Conservation (phyloP, 805 yeast species). For the Kluyveromyces aestuarii region DNA sequence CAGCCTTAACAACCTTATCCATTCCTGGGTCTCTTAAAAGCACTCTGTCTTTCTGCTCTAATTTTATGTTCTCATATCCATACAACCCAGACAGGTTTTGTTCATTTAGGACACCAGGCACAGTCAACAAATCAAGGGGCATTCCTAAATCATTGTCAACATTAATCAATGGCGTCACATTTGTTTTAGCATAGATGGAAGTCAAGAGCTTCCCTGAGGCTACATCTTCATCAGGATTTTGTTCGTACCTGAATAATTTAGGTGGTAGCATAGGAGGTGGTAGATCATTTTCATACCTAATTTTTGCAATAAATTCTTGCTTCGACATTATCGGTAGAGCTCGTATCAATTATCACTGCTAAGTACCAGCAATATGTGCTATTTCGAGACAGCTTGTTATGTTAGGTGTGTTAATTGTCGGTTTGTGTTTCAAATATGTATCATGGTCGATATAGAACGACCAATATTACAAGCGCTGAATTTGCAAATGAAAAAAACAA, state of each 20-base stretch:
- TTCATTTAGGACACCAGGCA: constrained; percentile 60
- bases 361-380: neutral
- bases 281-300: constrained; percentile 73
- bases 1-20: constrained; percentile 28
- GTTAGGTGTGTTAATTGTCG: no score
- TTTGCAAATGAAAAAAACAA: neutral
- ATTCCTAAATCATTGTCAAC: constrained; percentile 62
- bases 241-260: constrained; percentile 53
- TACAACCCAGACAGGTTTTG: constrained; percentile 40
- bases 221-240: constrained; percentile 32
- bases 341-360: neutral
- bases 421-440: no score
- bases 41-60: constrained; percentile 72
- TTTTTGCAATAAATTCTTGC: constrained; percentile 73
- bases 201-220: constrained; percentile 52
- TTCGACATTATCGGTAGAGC: constrained; percentile 31
- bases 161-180: constrained; percentile 52
- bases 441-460: neutral
- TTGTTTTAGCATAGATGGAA: constrained; percentile 65
- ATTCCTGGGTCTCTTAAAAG: constrained; percentile 72
- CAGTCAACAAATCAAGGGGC: constrained; percentile 60
- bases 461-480: neutral
- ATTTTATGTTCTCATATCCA: constrained; percentile 33
- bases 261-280: constrained; percentile 96
- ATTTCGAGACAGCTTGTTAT: no score